These are phyloP conservation scores for Microcyclospora pomicola DNA, from an alignment of 2,329 filamentous ascomycete species.

Conservation along the genomic window DNA sequence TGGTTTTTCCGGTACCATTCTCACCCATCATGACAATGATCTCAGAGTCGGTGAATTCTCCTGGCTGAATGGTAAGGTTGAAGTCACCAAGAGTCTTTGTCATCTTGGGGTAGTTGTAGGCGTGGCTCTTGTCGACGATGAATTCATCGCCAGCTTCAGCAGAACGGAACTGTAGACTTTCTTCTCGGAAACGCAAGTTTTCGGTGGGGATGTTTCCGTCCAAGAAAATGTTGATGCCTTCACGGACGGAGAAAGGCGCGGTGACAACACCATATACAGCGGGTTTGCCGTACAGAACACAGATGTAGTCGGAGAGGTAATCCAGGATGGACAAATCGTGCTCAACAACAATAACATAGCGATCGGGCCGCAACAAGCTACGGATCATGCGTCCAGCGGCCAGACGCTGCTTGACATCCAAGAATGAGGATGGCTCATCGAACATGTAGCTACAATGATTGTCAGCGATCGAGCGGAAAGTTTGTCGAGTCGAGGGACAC, in stretches of 20 bases:
- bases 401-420: conserved; percentile 98
- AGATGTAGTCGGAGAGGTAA: conserved; percentile 97
- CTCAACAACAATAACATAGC: conserved; percentile 98
- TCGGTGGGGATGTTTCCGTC: conserved; percentile 97
- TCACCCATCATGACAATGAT: conserved; percentile 99
- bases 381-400: conserved; percentile 86
- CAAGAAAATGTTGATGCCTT: conserved; percentile 99
- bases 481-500: conserved; percentile 12
- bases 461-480: conserved; percentile 1
- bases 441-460: conserved; percentile 67
- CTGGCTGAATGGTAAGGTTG: conserved; percentile 65
- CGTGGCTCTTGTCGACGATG: conserved; percentile 67
- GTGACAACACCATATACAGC: conserved; percentile 97
- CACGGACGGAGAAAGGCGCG: conserved; percentile 84
- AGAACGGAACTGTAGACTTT: conserved; percentile 90
- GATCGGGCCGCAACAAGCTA: conserved; percentile 70
- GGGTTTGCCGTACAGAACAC: conserved; percentile 88
- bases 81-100: conserved; percentile 86
- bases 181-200: conserved; percentile 95
- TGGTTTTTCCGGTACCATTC: conserved; percentile 98
- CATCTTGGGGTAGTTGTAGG: conserved; percentile 80
- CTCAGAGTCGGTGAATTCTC: conserved; percentile 91
- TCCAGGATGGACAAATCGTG: conserved; percentile 98
- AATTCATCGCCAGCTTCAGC: conserved; percentile 83
- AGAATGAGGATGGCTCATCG: conserved; percentile 95